Conservation (phyloP, 202 grass and related monocot species). For the Sporobolus alterniflorus region DNA sequence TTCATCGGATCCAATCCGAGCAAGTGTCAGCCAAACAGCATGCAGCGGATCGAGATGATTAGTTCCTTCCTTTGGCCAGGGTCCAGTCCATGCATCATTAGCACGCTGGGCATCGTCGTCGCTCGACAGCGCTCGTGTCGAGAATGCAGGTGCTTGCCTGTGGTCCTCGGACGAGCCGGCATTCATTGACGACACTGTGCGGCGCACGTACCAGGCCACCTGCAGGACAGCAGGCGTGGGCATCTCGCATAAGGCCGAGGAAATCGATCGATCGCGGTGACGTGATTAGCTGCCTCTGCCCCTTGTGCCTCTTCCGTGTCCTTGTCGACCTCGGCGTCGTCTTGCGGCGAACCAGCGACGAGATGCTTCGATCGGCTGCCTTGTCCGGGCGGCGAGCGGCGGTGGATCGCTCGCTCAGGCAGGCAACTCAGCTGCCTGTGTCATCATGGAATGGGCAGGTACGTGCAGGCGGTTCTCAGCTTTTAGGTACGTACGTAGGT, state of each 20-base stretch:
- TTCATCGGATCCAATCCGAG: background rate
- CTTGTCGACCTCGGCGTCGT: slow-evolving; percentile 15
- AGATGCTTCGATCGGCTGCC: too few species aligned
- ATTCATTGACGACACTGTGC: background rate
- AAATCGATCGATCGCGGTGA: background rate
- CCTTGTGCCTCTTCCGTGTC: background rate
- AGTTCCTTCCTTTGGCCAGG: background rate
- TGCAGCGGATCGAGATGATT: too few species aligned
- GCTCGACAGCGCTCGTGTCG: background rate
- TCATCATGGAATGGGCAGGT: too few species aligned
- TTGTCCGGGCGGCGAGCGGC: too few species aligned
- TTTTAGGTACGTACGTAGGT: background rate
- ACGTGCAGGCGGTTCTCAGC: background rate
- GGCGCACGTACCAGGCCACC: slow-evolving; percentile 11
- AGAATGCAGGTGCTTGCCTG: slow-evolving; percentile 6
- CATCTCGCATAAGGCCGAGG: background rate
- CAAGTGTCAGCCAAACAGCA: background rate
- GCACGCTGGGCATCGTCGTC: background rate
- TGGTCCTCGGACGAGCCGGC: slow-evolving; percentile 3
- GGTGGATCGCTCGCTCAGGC: too few species aligned
- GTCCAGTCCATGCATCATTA: background rate
- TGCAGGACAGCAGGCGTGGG: background rate
- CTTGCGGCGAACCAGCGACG: background rate
- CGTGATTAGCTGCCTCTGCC: background rate
- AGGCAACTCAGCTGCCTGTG: too few species aligned